Conservation (phyloP, 441 rosid genomes). For the Corymbia citriodora region DNA sequence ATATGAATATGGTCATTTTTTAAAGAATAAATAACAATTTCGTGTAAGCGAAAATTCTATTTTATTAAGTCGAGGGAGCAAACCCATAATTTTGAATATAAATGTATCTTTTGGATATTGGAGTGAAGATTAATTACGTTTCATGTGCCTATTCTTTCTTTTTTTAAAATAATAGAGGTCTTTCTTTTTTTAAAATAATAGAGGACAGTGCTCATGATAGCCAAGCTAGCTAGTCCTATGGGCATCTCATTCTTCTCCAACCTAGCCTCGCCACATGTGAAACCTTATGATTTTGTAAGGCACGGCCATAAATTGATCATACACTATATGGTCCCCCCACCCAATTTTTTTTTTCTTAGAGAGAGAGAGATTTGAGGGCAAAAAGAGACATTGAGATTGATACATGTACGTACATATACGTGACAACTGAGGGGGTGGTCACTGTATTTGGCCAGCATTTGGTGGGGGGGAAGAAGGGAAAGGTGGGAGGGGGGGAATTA, state of each 20-base stretch:
- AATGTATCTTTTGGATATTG: background rate
- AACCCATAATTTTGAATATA: background rate
- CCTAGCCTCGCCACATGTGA: background rate
- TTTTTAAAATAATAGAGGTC: background rate
- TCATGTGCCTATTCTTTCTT: background rate
- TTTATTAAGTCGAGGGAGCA: background rate
- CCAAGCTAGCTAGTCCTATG: background rate
- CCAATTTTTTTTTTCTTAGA: background rate
- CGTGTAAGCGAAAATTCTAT: background rate
- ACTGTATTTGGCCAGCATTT: background rate
- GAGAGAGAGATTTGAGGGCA: background rate
- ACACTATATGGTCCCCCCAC: background rate
- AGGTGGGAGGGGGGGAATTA: conserved; percentile 6
- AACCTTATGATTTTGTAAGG: background rate
- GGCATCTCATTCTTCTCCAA: background rate
- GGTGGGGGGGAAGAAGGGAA: background rate
- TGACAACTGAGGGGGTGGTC: background rate
- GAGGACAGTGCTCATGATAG: background rate
- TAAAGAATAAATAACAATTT: background rate
- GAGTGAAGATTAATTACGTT: background rate
- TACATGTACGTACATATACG: background rate
- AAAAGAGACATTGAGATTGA: background rate
- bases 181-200: background rate
- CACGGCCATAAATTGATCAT: background rate
- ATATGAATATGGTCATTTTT: background rate